phyloP scores from a whole-genome alignment of 176 grass and related monocot species.

The Pontederia paniculata region DNA sequence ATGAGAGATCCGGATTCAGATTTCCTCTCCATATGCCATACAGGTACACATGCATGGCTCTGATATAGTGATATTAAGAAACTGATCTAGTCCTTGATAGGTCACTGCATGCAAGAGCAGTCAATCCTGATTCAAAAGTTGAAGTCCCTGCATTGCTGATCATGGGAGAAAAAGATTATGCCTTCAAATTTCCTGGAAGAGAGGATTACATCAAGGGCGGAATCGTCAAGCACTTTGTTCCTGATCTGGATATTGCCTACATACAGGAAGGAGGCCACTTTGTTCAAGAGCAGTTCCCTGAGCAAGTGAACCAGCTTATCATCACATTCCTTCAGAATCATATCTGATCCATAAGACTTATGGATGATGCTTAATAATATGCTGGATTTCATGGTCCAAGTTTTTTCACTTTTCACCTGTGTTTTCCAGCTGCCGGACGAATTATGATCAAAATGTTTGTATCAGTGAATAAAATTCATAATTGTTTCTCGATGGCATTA shows the following conservation, averaged over 20 bases:
- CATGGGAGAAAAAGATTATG: conserved; percentile 31
- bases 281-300: conserved; percentile 64
- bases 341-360: background rate
- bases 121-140: conserved; percentile 15
- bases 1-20: conserved; percentile 53
- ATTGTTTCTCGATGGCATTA: too few relatives aligned
- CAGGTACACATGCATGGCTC: conserved; percentile 19
- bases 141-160: conserved; percentile 28
- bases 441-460: too few relatives aligned
- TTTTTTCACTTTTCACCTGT: too few relatives aligned
- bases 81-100: background rate
- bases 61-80: background rate
- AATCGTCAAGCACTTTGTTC: conserved; percentile 30
- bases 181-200: conserved; percentile 21
- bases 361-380: too few relatives aligned
- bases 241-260: conserved; percentile 44
- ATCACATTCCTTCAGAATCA: conserved; percentile 43
- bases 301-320: conserved; percentile 41
- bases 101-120: background rate
- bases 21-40: conserved; percentile 64
- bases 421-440: too few relatives aligned
- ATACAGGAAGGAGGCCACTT: conserved; percentile 54
- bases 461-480: too few relatives aligned
- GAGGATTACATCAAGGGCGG: conserved; percentile 20
- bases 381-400: background rate